Percentiles rank a stretch among this genome's conserved stretches.
Evolutionary conservation across 768 basidiomycete genomes (phyloP).

Genomic region (Boletus rex-veris): DNA sequence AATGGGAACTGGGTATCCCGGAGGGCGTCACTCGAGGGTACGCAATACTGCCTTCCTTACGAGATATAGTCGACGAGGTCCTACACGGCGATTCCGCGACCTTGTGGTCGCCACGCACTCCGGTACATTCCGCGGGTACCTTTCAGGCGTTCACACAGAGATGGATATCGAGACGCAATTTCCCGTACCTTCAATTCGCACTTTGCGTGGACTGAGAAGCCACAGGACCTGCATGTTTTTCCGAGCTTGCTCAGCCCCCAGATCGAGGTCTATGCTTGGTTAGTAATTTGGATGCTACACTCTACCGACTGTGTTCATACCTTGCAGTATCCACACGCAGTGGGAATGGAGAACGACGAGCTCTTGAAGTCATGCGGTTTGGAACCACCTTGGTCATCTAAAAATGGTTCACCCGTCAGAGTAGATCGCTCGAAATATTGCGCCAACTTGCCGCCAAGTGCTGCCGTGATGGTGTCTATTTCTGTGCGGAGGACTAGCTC

Average conservation of each 20-base stretch:
- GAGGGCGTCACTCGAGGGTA: slow-evolving; percentile 5
- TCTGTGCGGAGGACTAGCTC: slow-evolving; percentile 61
- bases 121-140: slow-evolving; percentile 71
- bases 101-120: slow-evolving; percentile 27
- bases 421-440: not conserved
- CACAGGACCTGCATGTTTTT: slow-evolving; percentile 77
- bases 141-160: slow-evolving; percentile 27
- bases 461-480: slow-evolving; percentile 53
- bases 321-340: slow-evolving; percentile 79
- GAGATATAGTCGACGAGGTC: slow-evolving; percentile 34
- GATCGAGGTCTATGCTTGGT: slow-evolving; percentile 58
- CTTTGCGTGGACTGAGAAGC: slow-evolving; percentile 76
- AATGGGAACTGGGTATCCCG: slow-evolving; percentile 4
- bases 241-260: slow-evolving; percentile 88
- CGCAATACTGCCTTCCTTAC: slow-evolving; percentile 27
- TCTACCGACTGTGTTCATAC: slow-evolving; percentile 33
- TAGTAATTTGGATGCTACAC: not conserved
- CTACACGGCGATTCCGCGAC: slow-evolving; percentile 27
- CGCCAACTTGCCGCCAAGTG: slow-evolving; percentile 56
- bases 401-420: slow-evolving; percentile 8
- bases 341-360: slow-evolving; percentile 82
- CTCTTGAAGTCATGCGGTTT: slow-evolving; percentile 79
- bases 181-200: slow-evolving; percentile 75
- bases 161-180: slow-evolving; percentile 3
- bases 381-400: slow-evolving; percentile 72